These are phyloP conservation scores for Uncinocarpus reesii DNA, from an alignment of 2,329 filamentous ascomycete species.

Conservation along the genomic window DNA sequence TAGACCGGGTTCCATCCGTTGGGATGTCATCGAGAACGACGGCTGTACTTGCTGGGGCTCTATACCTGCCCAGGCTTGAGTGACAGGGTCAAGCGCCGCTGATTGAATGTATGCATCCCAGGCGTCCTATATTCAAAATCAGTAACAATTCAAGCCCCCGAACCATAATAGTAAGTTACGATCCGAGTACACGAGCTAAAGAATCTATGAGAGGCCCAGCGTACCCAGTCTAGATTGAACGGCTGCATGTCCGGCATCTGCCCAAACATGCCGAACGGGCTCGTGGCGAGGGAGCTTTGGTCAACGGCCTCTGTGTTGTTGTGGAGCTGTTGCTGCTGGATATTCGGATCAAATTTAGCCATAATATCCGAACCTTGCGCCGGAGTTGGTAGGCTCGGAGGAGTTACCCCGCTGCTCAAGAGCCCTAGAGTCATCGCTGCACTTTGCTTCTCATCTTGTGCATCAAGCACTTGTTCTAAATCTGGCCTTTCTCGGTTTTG, in stretches of 20 bases:
- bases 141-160: too few relatives aligned
- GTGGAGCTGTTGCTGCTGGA: conserved; percentile 18
- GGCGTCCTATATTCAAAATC: conserved; percentile 43
- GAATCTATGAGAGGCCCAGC: conserved; percentile 21
- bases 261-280: conserved; percentile 48
- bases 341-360: conserved; percentile 21
- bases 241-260: conserved; percentile 45
- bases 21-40: not conserved
- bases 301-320: conserved; percentile 22
- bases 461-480: conserved; percentile 25
- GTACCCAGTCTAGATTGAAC: conserved; percentile 53
- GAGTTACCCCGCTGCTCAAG: conserved; percentile 53
- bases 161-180: not conserved
- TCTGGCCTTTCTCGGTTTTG: conserved; percentile 22
- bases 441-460: conserved; percentile 50
- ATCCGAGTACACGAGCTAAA: not conserved
- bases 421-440: conserved; percentile 63
- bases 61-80: conserved; percentile 31
- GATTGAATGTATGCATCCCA: conserved; percentile 62
- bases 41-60: conserved; percentile 23
- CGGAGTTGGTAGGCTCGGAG: conserved; percentile 30
- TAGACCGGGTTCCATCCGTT: not conserved
- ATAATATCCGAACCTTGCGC: conserved; percentile 24
- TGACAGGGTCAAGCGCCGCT: conserved; percentile 37
- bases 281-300: conserved; percentile 34